Base-by-base conservation (phyloP, 129 eudicot species). In the Cynara cardunculus region DNA sequence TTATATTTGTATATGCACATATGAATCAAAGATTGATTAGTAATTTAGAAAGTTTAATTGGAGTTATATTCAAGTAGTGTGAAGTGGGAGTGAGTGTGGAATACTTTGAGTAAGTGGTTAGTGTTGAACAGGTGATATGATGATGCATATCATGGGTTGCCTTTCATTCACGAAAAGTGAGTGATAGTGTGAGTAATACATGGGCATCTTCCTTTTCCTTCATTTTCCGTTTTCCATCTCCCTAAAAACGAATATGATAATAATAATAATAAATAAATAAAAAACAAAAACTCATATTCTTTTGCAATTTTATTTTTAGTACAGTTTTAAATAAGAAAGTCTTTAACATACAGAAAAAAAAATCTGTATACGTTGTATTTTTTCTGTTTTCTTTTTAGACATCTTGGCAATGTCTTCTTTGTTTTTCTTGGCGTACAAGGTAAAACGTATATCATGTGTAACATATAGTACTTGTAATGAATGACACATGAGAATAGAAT, bases 111-210 rank as follows among this genome's bases (percentile, higher is more conserved):
- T 87, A 85, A 89, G 91, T 90, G 89, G 89, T 84, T 87, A 81
- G 89, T 85, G 78, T 81, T 80, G 66, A 84, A 79, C 35, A 84
- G 80, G 75, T 78, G 83, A 73, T 41, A 80, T 87, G 89, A 81
- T 77, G 73, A 84, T 89, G 82, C 82, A 83, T 77, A 71, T 83
- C 78, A 77, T 83, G 86, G 90, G 89, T 89, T 89, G 89, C 93
- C 91, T 89, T 87, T 87, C 91, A 87, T 89, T 89, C 93, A 89
- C 91, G 91, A 87, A 89, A 89, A 89, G 93, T 89, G 88, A 89
- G 89, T 89, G 86, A 87, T 81, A 78, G 89, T 71, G 86, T 83
- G 79, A 83, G 82, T 77, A 77, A 59, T 83, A 83, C 86, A 83
- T 83, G 79, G 82, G 86, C 86, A 83, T 87, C 89, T 84, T 80